phyloP scores from a whole-genome alignment of 164 flowering plant species.

The Protea cynaroides region DNA sequence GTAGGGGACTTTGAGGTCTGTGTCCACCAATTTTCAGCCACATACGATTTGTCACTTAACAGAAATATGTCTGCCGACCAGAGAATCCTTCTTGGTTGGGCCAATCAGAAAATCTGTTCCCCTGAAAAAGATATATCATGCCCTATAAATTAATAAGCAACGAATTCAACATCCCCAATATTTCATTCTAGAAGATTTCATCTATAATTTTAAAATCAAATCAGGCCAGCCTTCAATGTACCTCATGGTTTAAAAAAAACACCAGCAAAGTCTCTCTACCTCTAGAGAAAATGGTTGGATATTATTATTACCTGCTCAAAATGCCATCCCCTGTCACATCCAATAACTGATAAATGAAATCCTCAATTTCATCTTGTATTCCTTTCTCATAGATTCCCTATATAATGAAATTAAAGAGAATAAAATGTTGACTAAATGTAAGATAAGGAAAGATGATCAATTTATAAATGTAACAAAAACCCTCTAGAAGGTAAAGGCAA shows the following conservation, averaged over 20 bases:
- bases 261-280: background rate
- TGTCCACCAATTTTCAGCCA: too few species aligned
- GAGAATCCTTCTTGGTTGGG: too few species aligned
- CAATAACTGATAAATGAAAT: slow-evolving; percentile 67
- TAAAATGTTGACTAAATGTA: background rate
- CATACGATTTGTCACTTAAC: too few species aligned
- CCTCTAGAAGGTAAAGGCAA: too few species aligned
- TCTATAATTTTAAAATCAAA: background rate
- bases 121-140: too few species aligned
- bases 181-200: background rate
- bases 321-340: slow-evolving; percentile 63
- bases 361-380: slow-evolving; percentile 74
- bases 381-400: slow-evolving; percentile 93
- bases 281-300: background rate
- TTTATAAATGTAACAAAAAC: too few species aligned
- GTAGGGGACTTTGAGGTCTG: too few species aligned
- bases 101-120: too few species aligned
- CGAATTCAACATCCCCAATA: background rate
- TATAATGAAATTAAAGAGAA: slow-evolving; percentile 12
- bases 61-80: too few species aligned
- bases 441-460: too few species aligned
- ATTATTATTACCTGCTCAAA: slow-evolving; percentile 50
- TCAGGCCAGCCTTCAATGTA: background rate
- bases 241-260: background rate
- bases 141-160: too few species aligned